A percentile compares a stretch with the other conserved stretches of the same genome.
These are phyloP conservation scores for Pythium guiyangense DNA, from an alignment of 352 stramenopile species.

Conservation along the genomic window DNA sequence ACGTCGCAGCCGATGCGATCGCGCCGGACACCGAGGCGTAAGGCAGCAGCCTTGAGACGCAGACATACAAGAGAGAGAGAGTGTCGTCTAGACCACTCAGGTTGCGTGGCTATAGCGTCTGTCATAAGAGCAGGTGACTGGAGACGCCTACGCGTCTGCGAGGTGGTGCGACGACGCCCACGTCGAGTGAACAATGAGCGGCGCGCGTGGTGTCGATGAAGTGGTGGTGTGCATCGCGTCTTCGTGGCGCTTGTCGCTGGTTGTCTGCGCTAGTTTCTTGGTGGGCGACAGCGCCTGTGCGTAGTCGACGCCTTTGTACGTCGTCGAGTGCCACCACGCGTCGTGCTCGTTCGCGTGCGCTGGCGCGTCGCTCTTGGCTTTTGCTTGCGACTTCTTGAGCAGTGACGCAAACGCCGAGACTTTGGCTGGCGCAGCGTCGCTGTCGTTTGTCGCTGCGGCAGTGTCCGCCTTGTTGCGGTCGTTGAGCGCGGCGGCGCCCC, in stretches of 20 bases:
- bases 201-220: slow-evolving; percentile 20
- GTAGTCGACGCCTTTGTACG: slow-evolving; percentile 77
- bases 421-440: slow-evolving; percentile 10
- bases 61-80: neutral
- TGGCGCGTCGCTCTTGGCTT: neutral
- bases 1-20: neutral
- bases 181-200: slow-evolving; percentile 37
- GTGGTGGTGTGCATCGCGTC: neutral
- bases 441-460: slow-evolving; percentile 20
- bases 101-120: no score
- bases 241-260: slow-evolving; percentile 7
- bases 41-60: no score
- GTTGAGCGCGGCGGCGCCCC: slow-evolving; percentile 21
- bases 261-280: slow-evolving; percentile 15
- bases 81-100: neutral
- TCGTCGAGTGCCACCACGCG: slow-evolving; percentile 62
- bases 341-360: slow-evolving; percentile 19
- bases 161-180: slow-evolving; percentile 25
- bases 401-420: slow-evolving; percentile 15
- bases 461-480: neutral
- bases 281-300: slow-evolving; percentile 22
- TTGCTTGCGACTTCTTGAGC: slow-evolving; percentile 22
- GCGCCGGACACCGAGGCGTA: neutral
- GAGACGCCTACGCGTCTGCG: neutral
- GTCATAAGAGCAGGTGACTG: no score